phyloP scores from a whole-genome alignment of 78 protist species.

The Isochrysis galbana region DNA sequence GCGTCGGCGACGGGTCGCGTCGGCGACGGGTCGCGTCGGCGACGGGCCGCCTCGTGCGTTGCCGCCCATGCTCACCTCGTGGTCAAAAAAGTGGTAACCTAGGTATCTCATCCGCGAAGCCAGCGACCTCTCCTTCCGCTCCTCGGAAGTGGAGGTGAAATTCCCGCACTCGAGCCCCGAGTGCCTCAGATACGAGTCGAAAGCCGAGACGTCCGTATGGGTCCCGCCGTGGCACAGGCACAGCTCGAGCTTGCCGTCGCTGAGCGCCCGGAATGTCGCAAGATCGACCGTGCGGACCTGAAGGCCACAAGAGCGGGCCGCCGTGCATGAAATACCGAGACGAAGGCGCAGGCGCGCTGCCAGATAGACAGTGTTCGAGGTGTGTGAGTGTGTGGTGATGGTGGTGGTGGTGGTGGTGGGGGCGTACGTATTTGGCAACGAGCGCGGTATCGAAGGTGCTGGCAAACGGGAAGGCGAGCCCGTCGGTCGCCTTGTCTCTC shows the following conservation, averaged over 20 bases:
- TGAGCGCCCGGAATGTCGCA: background rate
- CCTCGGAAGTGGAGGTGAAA: background rate
- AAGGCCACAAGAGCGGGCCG: too few relatives aligned
- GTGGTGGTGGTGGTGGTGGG: too few relatives aligned
- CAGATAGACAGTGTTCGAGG: too few relatives aligned
- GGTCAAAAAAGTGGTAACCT: background rate
- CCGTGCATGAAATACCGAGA: too few relatives aligned
- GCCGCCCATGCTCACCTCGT: background rate
- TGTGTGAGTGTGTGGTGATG: too few relatives aligned
- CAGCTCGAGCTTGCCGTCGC: background rate
- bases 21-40: too few relatives aligned
- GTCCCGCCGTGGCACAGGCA: background rate
- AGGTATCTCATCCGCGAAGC: background rate
- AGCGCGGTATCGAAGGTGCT: background rate
- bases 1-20: too few relatives aligned
- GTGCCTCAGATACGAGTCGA: background rate
- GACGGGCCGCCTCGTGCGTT: too few relatives aligned
- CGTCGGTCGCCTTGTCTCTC: background rate
- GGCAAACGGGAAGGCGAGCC: background rate
- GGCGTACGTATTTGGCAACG: background rate
- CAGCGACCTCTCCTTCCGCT: background rate
- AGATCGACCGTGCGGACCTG: background rate
- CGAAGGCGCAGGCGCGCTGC: too few relatives aligned
- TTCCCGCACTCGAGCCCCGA: background rate
- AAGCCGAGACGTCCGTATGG: background rate